These are phyloP conservation scores for Blastomyces parvus DNA, from an alignment of 2,329 filamentous ascomycete species.

Conservation along the genomic window DNA sequence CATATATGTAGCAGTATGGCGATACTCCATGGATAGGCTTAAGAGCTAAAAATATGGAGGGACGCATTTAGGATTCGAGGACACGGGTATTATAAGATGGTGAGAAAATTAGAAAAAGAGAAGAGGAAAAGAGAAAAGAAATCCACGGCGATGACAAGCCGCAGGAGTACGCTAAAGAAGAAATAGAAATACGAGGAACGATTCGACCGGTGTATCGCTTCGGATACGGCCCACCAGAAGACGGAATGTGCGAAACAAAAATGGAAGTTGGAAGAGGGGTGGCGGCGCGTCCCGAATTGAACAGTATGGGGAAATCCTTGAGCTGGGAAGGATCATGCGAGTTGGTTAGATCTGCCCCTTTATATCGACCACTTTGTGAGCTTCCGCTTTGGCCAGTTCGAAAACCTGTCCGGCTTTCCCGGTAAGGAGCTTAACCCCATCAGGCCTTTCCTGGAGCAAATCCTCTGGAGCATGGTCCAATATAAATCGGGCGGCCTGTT, in stretches of 20 bases:
- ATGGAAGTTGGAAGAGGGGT: background rate
- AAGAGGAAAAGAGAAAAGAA: background rate
- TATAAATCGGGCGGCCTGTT: slow-evolving; percentile 84
- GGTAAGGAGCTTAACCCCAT: slow-evolving; percentile 62
- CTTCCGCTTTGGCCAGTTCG: slow-evolving; percentile 60
- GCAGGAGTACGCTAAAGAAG: background rate
- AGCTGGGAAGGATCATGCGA: background rate
- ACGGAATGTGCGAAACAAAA: slow-evolving; percentile 2
- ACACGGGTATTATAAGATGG: background rate
- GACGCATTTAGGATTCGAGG: background rate
- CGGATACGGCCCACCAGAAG: slow-evolving; percentile 4
- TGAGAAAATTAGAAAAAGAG: background rate
- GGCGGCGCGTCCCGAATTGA: too few relatives aligned
- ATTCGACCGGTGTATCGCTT: background rate
- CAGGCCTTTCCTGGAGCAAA: slow-evolving; percentile 66
- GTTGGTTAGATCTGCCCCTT: slow-evolving; percentile 70
- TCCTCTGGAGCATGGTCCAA: slow-evolving; percentile 67
- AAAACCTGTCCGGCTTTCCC: slow-evolving; percentile 65
- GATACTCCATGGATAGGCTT: background rate
- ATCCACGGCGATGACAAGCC: slow-evolving; percentile 3
- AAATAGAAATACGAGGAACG: background rate
- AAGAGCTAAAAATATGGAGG: background rate
- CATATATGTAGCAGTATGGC: background rate
- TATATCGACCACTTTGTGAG: slow-evolving; percentile 85
- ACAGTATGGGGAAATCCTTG: background rate